Base-by-base conservation (phyloP, 2,329 filamentous ascomycete species). In the Paecilomyces fulvus region DNA sequence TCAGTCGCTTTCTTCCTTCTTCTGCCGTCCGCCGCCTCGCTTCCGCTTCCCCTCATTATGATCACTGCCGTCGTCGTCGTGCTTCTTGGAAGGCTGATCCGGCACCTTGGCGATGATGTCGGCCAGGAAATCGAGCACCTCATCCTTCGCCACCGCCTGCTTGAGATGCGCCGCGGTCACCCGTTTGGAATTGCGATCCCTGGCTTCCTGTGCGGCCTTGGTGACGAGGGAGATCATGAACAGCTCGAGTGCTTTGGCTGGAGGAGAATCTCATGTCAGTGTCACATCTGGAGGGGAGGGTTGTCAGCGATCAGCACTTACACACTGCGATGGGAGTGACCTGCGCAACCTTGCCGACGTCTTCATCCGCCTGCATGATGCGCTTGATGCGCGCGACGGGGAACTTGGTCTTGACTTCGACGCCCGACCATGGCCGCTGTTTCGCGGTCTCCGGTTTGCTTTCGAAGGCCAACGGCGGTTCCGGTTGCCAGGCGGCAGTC, bases 311-410 rank as follows among this genome's bases (percentile, higher is more conserved):
- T 48, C 11, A 20, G 52, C n/a, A 72, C 82, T 68, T 80, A 84
- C 83, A 85, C 49, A 97, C 92, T 25, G 92, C 94, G 56, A 96
- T 95, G 14, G 92, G 92, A 0, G 94, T 96, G 59, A 97, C 94
- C 74, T 99, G 94, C 3, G 94, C 92, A 9, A 99, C 94, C 76
- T 99, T 99, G 60, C 94, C 94, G 0, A 99, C 92, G 71, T 99
- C 94, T 69, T 99, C 94, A 68, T 99, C 94, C 10, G 92, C 92
- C 75, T 99, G 94, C 94, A 99, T 97, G 67, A 99, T 97, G 53
- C 94, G 86, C 80, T 99, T 99, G 78, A 99, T 99, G 60, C 94
- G 83, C 12, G 94, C 94, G 30, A 95, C 95, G 1, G 94, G 94
- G 67, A 99, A 99, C 67, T 96, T 96, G 31, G 92, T 97, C 73